Conservation (phyloP, 257 asterid species). For the Coffea canephora region DNA sequence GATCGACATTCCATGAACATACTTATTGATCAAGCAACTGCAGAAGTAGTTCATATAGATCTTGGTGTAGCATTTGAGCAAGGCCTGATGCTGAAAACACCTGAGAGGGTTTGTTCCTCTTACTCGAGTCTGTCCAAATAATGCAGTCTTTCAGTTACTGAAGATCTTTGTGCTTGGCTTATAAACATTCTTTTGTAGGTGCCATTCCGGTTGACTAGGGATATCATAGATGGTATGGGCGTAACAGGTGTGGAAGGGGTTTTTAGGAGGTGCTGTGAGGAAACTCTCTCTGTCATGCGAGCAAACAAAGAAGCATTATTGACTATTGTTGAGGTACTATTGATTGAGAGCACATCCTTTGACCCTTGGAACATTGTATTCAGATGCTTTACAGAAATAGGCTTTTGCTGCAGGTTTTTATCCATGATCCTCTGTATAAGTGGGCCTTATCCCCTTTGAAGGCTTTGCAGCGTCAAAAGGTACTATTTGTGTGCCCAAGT, state of each 20-base stretch:
- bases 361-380: neutral
- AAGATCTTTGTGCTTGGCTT: neutral
- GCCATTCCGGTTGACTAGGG: constrained; percentile 92
- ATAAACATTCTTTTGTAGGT: constrained; percentile 44
- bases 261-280: constrained; percentile 94
- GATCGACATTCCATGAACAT: constrained; percentile 96
- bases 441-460: constrained; percentile 98
- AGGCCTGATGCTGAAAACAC: constrained; percentile 98
- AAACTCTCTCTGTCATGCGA: constrained; percentile 94
- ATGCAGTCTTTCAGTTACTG: neutral
- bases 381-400: neutral
- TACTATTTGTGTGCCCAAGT: constrained; percentile 16
- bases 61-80: constrained; percentile 99
- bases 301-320: constrained; percentile 92
- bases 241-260: constrained; percentile 98
- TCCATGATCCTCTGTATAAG: constrained; percentile 93
- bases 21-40: constrained; percentile 90
- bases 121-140: constrained; percentile 2
- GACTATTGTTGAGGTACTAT: constrained; percentile 84
- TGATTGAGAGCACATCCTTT: neutral
- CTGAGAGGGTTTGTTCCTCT: constrained; percentile 71
- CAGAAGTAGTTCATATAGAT: constrained; percentile 98
- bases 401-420: constrained; percentile 70
- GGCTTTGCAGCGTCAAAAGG: constrained; percentile 99
- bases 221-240: constrained; percentile 96